Conservation (phyloP, 768 basidiomycete species). For the Pleurotus platypus region DNA sequence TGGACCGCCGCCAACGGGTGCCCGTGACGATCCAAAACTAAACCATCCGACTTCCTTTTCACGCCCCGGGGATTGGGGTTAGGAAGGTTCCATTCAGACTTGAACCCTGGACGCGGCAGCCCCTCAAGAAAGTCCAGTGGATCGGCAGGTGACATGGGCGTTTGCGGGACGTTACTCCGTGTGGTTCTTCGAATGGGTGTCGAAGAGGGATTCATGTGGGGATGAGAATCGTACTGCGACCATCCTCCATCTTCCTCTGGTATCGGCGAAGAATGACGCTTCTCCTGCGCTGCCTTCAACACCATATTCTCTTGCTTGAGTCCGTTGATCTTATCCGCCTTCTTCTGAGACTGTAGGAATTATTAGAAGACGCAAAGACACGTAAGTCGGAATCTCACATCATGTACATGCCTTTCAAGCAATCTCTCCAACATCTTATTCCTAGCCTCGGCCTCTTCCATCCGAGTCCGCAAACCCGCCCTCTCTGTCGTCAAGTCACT, state of each 20-base stretch:
- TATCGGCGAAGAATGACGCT: not conserved
- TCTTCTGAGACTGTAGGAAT: not conserved
- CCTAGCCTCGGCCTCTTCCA: not conserved
- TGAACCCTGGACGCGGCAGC: not conserved
- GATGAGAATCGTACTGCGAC: not conserved
- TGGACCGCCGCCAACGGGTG: not conserved
- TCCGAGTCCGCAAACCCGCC: not conserved
- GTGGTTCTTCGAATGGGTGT: too few species aligned
- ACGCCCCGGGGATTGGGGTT: not conserved
- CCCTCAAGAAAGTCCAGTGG: slow-evolving; percentile 1
- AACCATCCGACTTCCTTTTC: slow-evolving; percentile 5
- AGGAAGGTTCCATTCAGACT: slow-evolving; percentile 1
- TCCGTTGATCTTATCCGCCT: not conserved
- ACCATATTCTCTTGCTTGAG: not conserved
- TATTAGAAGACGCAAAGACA: not conserved
- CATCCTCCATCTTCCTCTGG: not conserved
- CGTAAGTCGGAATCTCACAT: not conserved
- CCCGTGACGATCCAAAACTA: not conserved
- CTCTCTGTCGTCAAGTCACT: not conserved
- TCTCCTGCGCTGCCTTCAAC: not conserved
- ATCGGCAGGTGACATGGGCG: not conserved
- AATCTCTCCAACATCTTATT: not conserved
- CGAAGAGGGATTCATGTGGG: not conserved
- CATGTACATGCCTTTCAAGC: not conserved
- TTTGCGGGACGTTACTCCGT: not conserved